Evolutionary conservation across 331 rosid species (phyloP).

Genomic region (Pyracantha coccinea): DNA sequence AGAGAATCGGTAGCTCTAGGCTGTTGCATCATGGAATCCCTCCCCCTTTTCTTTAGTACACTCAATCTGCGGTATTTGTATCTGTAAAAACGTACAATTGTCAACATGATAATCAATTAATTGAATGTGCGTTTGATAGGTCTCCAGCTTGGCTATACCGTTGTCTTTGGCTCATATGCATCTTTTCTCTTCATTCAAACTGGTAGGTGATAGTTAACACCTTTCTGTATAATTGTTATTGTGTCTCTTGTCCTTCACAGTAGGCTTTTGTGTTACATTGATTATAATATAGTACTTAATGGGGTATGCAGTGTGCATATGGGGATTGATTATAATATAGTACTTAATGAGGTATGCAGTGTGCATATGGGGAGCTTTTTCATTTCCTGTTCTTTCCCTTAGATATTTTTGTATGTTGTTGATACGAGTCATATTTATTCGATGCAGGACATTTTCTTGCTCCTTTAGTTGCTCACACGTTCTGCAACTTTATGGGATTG

Average conservation of each 20-base stretch:
- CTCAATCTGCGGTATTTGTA: neutral
- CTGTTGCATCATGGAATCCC: neutral
- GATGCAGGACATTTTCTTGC: conserved; percentile 80
- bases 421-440: neutral
- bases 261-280: too few species aligned
- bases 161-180: conserved; percentile 90
- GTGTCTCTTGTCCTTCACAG: too few species aligned
- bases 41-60: neutral
- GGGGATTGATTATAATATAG: neutral
- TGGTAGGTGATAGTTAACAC: conserved; percentile 37
- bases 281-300: too few species aligned
- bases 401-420: neutral
- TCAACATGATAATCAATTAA: conserved; percentile 2
- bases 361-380: neutral
- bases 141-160: conserved; percentile 94
- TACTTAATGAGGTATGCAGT: too few species aligned
- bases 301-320: too few species aligned
- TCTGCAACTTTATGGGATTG: conserved; percentile 90
- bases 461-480: conserved; percentile 71
- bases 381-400: neutral
- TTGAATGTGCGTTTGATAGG: conserved; percentile 35
- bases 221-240: conserved; percentile 8
- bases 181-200: conserved; percentile 87
- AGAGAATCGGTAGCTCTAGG: neutral
- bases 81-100: neutral